A percentile compares a stretch with the other conserved stretches of the same genome.
These are phyloP conservation scores for Erodium chrysanthum DNA, from an alignment of 441 rosid genomes.

Conservation along the genomic window DNA sequence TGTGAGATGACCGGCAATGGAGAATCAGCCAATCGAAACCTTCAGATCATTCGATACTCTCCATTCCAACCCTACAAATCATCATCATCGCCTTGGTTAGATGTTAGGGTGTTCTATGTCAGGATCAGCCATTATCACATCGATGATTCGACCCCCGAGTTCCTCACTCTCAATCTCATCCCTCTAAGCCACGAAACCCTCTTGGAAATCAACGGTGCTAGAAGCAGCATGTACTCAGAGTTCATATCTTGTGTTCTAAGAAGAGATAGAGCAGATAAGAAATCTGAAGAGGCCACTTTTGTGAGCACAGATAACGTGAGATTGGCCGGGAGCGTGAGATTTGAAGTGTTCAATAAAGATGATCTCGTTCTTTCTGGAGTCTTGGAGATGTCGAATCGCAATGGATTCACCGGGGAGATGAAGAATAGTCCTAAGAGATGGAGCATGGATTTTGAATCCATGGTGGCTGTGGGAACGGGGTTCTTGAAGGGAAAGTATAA, in stretches of 20 bases:
- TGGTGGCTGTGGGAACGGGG: background rate
- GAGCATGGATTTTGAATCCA: background rate
- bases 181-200: conserved; percentile 44
- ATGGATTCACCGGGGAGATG: background rate
- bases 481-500: background rate
- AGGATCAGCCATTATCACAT: conserved; percentile 44
- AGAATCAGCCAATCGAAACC: background rate
- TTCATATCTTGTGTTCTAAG: conserved; percentile 41
- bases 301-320: conserved; percentile 50
- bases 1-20: background rate
- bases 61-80: conserved; percentile 21
- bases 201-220: conserved; percentile 44
- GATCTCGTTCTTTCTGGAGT: conserved; percentile 42
- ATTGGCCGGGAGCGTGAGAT: conserved; percentile 44
- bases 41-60: conserved; percentile 15
- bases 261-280: conserved; percentile 49
- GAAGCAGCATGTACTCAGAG: conserved; percentile 37
- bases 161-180: conserved; percentile 39
- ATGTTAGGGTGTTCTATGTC: conserved; percentile 50
- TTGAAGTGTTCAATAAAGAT: conserved; percentile 44
- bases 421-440: background rate
- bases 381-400: conserved; percentile 24
- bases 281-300: conserved; percentile 47
- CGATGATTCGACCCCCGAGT: conserved; percentile 41
- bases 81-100: conserved; percentile 28